Base-by-base conservation (phyloP, 139 green algal species). In the Chlamydomonas schloesseri region DNA sequence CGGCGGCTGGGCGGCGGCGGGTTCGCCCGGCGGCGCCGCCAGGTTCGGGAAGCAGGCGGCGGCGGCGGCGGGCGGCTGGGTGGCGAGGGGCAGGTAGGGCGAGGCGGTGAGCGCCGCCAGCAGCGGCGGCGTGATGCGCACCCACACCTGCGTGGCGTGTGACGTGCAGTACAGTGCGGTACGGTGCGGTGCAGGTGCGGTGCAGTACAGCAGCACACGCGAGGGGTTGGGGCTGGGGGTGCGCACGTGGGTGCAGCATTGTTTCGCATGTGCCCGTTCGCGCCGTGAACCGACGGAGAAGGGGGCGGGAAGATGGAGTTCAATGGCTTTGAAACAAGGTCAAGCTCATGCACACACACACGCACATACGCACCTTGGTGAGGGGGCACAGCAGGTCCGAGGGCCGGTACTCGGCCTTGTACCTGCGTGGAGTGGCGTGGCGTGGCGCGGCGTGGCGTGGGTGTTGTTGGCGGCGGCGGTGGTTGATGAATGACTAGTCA, bases 351-450 rank as follows among this genome's bases (percentile, higher is more conserved):
- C 69, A 72, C 69, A 28, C 3, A 2, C 50, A 11, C 9, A 10
- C 15, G 20, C 90, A 71, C 21, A 50, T 8, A 50, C 42, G 42
- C 42, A 91, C 82, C 77, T 94, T 87, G 50, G 36, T 82, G 33
- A 89, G 46, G 24, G 94, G 96, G 87, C 97, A 99, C 57, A 99
- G 93, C 78, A 99, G 93, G 62, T 99, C 94, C 9, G 90, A 94
- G 18, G 97, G 97, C 29, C 77, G 60, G 88, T 97, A 99, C 47
- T 97, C 95, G 9, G 94, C 97, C 89, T 99, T 98, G 89, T 95
- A 96, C 3, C 90, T 68, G 60, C 23, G 58, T 15, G 23, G 17
- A 11, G 14, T 11, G 50, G 58, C 24, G 58, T 20, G 23, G 23
- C 18, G 23, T 11, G n/a, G 20, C 20, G 58, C 18, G 58, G 58